A percentile compares a stretch with the other conserved stretches of the same genome.
phyloP scores from a whole-genome alignment of 2,329 filamentous ascomycete genomes.

The Ciborinia camelliae region DNA sequence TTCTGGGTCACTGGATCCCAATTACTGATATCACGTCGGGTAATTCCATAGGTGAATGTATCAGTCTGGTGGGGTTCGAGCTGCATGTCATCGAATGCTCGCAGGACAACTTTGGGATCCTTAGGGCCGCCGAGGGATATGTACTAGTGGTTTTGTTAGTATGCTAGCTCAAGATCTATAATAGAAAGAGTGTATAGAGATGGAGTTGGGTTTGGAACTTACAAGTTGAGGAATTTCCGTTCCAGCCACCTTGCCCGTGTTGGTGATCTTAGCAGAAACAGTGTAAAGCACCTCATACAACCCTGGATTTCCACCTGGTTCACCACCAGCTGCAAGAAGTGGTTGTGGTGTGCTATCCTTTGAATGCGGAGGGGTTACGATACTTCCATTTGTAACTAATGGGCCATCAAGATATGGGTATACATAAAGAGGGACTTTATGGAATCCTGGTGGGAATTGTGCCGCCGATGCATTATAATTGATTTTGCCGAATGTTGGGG shows the following conservation, averaged over 20 bases:
- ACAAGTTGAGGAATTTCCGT: conserved; percentile 56
- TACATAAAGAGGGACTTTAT: conserved; percentile 47
- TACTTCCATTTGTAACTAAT: conserved; percentile 28
- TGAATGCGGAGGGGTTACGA: conserved; percentile 40
- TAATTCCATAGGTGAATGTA: conserved; percentile 67
- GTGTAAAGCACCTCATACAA: conserved; percentile 54
- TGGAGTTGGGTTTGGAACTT: conserved; percentile 14
- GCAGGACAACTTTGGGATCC: conserved; percentile 65
- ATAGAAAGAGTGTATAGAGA: not conserved
- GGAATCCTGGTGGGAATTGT: conserved; percentile 57
- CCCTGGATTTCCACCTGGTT: conserved; percentile 51
- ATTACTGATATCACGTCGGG: conserved; percentile 78
- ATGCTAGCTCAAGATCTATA: conserved; percentile 16
- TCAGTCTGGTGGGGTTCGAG: conserved; percentile 64
- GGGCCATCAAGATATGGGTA: conserved; percentile 54
- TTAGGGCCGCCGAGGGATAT: conserved; percentile 73
- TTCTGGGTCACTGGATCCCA: conserved; percentile 78
- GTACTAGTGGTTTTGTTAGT: conserved; percentile 49
- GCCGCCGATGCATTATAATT: conserved; percentile 62
- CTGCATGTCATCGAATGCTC: conserved; percentile 75
- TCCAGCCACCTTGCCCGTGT: conserved; percentile 52
- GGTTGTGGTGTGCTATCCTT: conserved; percentile 47
- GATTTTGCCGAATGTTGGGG: conserved; percentile 60
- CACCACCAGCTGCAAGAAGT: conserved; percentile 46
- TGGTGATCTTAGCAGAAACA: conserved; percentile 52